Evolutionary conservation across 768 basidiomycete genomes (phyloP).

Genomic region (Hebeloma cylindrosporum): DNA sequence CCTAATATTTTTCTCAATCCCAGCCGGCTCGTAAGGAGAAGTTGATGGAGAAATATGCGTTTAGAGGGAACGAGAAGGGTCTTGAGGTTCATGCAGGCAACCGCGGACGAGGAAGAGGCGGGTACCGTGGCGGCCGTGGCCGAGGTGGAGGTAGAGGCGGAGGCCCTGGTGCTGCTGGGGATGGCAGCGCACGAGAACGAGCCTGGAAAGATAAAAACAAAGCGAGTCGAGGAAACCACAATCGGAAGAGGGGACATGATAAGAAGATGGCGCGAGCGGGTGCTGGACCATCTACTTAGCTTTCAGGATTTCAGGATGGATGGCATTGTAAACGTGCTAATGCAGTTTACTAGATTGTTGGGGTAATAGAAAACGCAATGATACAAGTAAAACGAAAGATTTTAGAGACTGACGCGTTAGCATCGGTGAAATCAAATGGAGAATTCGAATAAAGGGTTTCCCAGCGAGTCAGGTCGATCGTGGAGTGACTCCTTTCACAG

Average conservation of each 20-base stretch:
- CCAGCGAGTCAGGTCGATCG: too few relatives aligned
- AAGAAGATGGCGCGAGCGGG: slow-evolving; percentile 83
- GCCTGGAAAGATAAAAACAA: slow-evolving; percentile 79
- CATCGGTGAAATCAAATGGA: too few relatives aligned
- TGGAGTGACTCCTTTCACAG: too few relatives aligned
- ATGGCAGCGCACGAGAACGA: slow-evolving; percentile 51
- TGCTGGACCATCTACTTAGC: too few relatives aligned
- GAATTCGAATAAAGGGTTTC: too few relatives aligned
- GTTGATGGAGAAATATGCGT: slow-evolving; percentile 75
- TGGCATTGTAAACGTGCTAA: too few relatives aligned
- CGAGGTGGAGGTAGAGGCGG: slow-evolving; percentile 43
- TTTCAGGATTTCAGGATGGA: too few relatives aligned
- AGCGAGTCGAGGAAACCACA: slow-evolving; percentile 68
- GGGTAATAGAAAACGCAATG: background rate
- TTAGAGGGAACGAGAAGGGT: slow-evolving; percentile 55
- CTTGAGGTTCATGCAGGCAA: slow-evolving; percentile 22
- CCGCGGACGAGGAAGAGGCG: slow-evolving; percentile 12
- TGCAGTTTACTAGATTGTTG: slow-evolving; percentile 1
- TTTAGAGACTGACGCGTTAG: too few relatives aligned
- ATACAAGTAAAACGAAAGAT: slow-evolving; percentile 12
- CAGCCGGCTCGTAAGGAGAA: slow-evolving; percentile 56
- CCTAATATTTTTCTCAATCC: background rate
- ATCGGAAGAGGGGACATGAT: slow-evolving; percentile 83
- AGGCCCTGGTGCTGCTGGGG: slow-evolving; percentile 37
- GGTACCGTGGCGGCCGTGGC: slow-evolving; percentile 25